A percentile compares a stretch with the other conserved stretches of the same genome.
These are phyloP conservation scores for Smithsoniella earleae DNA, from an alignment of 163 green algal species.

Conservation along the genomic window DNA sequence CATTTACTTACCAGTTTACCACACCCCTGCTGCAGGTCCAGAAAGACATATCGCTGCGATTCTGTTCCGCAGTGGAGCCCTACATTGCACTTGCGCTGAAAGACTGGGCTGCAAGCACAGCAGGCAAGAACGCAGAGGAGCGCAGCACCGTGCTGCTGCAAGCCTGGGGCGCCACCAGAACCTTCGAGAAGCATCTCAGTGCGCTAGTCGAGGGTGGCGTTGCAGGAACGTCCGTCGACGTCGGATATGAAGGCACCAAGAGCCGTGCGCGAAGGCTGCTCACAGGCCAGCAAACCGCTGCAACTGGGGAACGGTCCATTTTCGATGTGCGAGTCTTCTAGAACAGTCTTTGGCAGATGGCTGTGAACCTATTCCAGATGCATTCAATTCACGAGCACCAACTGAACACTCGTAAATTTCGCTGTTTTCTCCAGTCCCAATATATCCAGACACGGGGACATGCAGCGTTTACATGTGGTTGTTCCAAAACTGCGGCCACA, in stretches of 20 bases:
- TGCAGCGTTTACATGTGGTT: too few relatives aligned
- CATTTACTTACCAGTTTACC: too few relatives aligned
- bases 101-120: neutral
- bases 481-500: too few relatives aligned
- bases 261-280: neutral
- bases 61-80: neutral
- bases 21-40: neutral
- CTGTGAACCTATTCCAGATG: too few relatives aligned
- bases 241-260: neutral
- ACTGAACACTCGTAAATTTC: too few relatives aligned
- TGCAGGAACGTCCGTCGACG: neutral
- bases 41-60: neutral
- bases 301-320: neutral
- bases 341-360: too few relatives aligned
- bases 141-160: conserved; percentile 2
- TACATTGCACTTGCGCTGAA: neutral
- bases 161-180: neutral
- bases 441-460: too few relatives aligned
- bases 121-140: neutral
- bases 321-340: neutral
- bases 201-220: neutral
- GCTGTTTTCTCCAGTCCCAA: too few relatives aligned
- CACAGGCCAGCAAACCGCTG: neutral
- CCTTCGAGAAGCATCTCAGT: conserved; percentile 15
- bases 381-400: too few relatives aligned